These are phyloP conservation scores for Elsinoe arachidis DNA, from an alignment of 2,329 filamentous ascomycete species.

Conservation along the genomic window DNA sequence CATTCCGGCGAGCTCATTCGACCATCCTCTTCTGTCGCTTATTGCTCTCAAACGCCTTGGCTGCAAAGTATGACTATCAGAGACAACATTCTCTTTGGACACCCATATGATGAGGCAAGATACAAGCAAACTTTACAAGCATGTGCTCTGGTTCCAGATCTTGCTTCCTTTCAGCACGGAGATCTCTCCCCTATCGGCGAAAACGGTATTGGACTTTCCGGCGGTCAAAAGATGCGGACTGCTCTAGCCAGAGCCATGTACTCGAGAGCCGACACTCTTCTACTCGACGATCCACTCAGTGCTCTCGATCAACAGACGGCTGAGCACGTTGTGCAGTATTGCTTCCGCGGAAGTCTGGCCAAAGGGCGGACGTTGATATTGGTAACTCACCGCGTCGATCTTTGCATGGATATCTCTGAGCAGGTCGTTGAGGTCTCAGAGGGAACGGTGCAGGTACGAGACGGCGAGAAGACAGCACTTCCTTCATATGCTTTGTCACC, in stretches of 20 bases:
- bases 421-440: constrained; percentile 63
- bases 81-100: constrained; percentile 59
- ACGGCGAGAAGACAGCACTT: constrained; percentile 17
- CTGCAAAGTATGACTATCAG: constrained; percentile 61
- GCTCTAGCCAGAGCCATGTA: constrained; percentile 42
- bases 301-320: constrained; percentile 53
- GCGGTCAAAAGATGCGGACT: constrained; percentile 40
- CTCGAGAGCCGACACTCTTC: constrained; percentile 36
- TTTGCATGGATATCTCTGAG: constrained; percentile 63
- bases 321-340: constrained; percentile 50
- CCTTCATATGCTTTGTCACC: constrained; percentile 16
- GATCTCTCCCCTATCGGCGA: constrained; percentile 47
- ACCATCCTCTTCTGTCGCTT: constrained; percentile 51
- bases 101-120: constrained; percentile 57
- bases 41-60: constrained; percentile 60
- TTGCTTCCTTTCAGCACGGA: constrained; percentile 54
- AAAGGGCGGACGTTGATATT: constrained; percentile 48
- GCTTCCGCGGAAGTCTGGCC: constrained; percentile 47
- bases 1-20: constrained; percentile 42
- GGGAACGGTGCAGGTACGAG: constrained; percentile 40
- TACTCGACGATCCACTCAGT: constrained; percentile 41
- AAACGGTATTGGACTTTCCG: constrained; percentile 40
- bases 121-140: constrained; percentile 62
- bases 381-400: constrained; percentile 58
- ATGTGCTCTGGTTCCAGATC: constrained; percentile 53